Conservation (phyloP, 768 basidiomycete genomes). For the Mycena floridula region DNA sequence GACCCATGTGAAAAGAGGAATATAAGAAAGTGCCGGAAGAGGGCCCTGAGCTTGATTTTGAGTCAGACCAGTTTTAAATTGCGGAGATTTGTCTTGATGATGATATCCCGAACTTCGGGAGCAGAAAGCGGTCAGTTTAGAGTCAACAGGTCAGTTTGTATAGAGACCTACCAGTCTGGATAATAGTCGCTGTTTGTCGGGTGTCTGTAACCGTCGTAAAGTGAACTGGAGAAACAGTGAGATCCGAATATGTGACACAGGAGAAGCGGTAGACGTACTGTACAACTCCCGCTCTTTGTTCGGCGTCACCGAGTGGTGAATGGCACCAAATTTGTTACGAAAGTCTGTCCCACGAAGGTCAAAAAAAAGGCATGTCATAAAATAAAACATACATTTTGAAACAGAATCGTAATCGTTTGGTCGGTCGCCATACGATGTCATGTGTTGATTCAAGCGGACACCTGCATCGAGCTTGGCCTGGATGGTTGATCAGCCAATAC, state of each 20-base stretch:
- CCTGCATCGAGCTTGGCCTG: slow-evolving; percentile 75
- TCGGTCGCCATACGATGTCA: slow-evolving; percentile 66
- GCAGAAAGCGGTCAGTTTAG: too few relatives aligned
- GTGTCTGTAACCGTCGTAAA: slow-evolving; percentile 82
- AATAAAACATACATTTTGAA: slow-evolving; percentile 53
- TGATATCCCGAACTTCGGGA: slow-evolving; percentile 43
- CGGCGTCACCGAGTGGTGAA: slow-evolving; percentile 63
- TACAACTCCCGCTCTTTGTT: slow-evolving; percentile 71
- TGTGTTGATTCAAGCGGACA: slow-evolving; percentile 61
- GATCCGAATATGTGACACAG: neutral
- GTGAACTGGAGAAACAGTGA: slow-evolving; percentile 45
- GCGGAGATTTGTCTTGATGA: slow-evolving; percentile 33
- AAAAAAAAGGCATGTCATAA: too few relatives aligned
- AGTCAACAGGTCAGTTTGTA: neutral
- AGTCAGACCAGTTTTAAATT: slow-evolving; percentile 22
- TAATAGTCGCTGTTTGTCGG: slow-evolving; percentile 64
- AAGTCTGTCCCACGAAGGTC: slow-evolving; percentile 71
- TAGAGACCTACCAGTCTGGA: slow-evolving; percentile 52
- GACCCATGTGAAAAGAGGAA: too few relatives aligned
- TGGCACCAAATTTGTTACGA: slow-evolving; percentile 60
- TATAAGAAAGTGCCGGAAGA: too few relatives aligned
- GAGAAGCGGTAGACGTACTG: slow-evolving; percentile 36
- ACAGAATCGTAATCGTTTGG: slow-evolving; percentile 77
- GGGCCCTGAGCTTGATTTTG: neutral
- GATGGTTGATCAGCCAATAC: neutral